Evolutionary conservation across 495 filamentous ascomycete species (phyloP).

Genomic region (Neurospora terricola): DNA sequence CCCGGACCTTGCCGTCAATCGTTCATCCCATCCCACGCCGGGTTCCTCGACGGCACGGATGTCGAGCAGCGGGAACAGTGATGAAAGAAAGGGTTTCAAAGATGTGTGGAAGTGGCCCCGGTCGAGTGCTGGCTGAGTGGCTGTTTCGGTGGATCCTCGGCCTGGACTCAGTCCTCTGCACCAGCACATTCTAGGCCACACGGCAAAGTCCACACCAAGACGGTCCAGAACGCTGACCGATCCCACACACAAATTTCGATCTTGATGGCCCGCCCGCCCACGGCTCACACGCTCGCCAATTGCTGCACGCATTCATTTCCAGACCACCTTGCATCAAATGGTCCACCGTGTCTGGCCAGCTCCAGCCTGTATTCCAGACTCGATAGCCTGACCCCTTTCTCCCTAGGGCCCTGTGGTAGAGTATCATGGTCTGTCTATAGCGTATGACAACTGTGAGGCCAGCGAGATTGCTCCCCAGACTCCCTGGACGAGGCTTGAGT

Average conservation of each 20-base stretch:
- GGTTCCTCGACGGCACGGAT: not conserved
- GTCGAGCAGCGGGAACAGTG: not conserved
- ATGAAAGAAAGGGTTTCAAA: not conserved
- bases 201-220: not conserved
- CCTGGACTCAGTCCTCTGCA: not conserved
- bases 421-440: not conserved
- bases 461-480: not conserved
- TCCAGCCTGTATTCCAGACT: not conserved
- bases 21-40: not conserved
- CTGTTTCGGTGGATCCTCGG: not conserved
- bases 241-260: not conserved
- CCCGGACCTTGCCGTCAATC: not conserved
- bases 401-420: not conserved
- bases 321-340: not conserved
- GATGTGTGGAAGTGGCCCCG: not conserved
- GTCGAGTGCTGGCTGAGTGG: not conserved
- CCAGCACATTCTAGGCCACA: not conserved
- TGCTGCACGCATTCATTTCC: not conserved
- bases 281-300: not conserved
- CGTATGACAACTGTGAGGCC: not conserved
- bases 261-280: not conserved
- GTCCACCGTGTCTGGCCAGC: not conserved
- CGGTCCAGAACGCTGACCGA: not conserved
- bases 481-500: not conserved
- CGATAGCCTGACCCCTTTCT: not conserved